Evolutionary conservation across 2,329 filamentous ascomycete species (phyloP), one percentile per base, ranked within the genome.

Genomic region (Sarocladiaceae sp.): DNA sequence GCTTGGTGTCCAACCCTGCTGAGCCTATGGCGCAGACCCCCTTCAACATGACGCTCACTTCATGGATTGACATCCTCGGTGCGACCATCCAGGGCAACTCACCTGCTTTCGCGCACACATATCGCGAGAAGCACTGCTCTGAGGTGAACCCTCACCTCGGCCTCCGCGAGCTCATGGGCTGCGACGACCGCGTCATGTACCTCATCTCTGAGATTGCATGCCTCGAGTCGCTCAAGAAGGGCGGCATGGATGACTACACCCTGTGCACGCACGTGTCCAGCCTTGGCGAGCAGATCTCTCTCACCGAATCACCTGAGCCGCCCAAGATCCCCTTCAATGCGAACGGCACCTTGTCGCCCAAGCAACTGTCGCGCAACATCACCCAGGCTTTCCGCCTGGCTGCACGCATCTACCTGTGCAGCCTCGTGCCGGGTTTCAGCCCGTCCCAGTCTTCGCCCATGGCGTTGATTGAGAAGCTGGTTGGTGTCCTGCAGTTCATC

Each of bases 31-130:
- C 52, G 32, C 83, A 83, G 50, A 80, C 86, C 4, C 85, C 88
- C 10, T 96, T 96, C 78, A 95, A 90, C 75, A 96, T 96, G 89
- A 90, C 88, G 1, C 71, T 95, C 50, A 85, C 88, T 5, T 76
- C 89, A 9, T 97, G 93, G 93, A 95, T 97, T 57, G 93, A 98
- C 65, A 96, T 98, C 53, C 79, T 97, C 26, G 93, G 93, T 50
- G 83, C 90, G 2, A 95, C 90, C 9, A 95, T 98, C 82, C 78
- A 86, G 50, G 90, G 90, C 26, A 79, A 81, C 46, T 85, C 88
- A 9, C 93, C 93, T 6, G 78, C 80, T 7, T 97, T 96, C 58
- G 89, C 93, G 4, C 87, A 96, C 68, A 88, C 85, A n/a, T 98
- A 97, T 68, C 83, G 93, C 41, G 84, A 93, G 63, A 95, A 96